Evolutionary conservation across 768 basidiomycete species (phyloP).

Genomic region (Suillus placidus): DNA sequence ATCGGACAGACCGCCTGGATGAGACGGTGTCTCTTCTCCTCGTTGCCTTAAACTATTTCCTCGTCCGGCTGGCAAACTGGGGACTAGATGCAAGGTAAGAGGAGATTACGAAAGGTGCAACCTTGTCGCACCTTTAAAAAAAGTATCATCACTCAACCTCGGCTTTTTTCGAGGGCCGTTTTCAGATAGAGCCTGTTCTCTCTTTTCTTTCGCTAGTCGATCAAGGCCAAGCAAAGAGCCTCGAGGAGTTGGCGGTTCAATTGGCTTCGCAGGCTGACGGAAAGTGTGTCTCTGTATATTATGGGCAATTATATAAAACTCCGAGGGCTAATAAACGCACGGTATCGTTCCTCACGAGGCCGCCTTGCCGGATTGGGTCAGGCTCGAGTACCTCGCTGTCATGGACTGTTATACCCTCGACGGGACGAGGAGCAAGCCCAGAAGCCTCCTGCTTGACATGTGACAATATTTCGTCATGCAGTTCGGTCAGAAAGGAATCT

Average conservation of each 20-base stretch:
- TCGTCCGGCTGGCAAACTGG: slow-evolving; percentile 65
- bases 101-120: background rate
- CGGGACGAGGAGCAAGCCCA: slow-evolving; percentile 49
- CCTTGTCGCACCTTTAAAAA: slow-evolving; percentile 78
- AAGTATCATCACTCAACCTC: slow-evolving; percentile 60
- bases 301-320: slow-evolving; percentile 10
- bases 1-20: slow-evolving; percentile 87
- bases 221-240: slow-evolving; percentile 87
- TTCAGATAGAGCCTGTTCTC: slow-evolving; percentile 53
- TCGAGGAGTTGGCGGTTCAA: slow-evolving; percentile 78
- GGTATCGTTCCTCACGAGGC: slow-evolving; percentile 68
- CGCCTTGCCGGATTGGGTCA: slow-evolving; percentile 75
- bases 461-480: slow-evolving; percentile 78
- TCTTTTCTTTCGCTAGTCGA: slow-evolving; percentile 85
- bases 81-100: slow-evolving; percentile 54
- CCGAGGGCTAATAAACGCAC: slow-evolving; percentile 39
- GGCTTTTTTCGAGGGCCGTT: slow-evolving; percentile 64
- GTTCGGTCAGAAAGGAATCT: slow-evolving; percentile 72
- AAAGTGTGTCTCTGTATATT: slow-evolving; percentile 74
- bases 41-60: slow-evolving; percentile 66
- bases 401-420: slow-evolving; percentile 77
- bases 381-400: slow-evolving; percentile 85
- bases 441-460: slow-evolving; percentile 68
- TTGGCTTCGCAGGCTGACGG: slow-evolving; percentile 67
- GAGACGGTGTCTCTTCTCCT: slow-evolving; percentile 91